Evolutionary conservation across 108 stramenopile genomes (phyloP), one percentile per base, ranked within the genome.

Genomic region (Mediolabrus comicus): DNA sequence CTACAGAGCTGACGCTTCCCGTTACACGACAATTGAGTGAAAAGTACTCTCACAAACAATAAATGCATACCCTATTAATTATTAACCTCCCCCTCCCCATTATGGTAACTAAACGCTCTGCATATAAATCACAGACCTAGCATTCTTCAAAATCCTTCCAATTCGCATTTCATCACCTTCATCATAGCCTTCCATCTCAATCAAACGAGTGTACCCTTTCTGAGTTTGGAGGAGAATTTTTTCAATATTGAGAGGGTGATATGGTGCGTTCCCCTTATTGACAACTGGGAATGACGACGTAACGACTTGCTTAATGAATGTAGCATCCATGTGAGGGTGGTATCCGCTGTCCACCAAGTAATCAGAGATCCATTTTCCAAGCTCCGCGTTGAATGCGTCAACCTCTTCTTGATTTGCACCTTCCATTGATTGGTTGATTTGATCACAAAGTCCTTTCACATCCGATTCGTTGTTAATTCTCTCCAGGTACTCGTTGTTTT

Each of bases 341-440:
- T 67, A 67, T 2, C 66, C 66, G 17, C 24, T 57, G 19, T 67
- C 66, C 4, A 38, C 34, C 26, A 67, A 3, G 28, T 67, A 67
- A 31, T 67, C 66, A 22, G 16, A 16, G 19, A 67, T 59, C 56
- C 66, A 67, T 67, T 67, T 56, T 12, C 66, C 66, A 67, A 67
- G 14, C 25, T 26, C 60, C 4, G 19, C 28, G 28, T 67, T 26
- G 6, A 29, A 8, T 51, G 46, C 11, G 6, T 64, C 51, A 22
- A 67, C 28, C 17, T 67, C 66, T 8, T 58, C 56, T 28, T 31
- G 25, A 22, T 67, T 56, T 17, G 14, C 4, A 12, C 7, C 55
- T 58, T 32, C 22, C 28, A 7, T 4, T 3, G 64, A 54, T 0
- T 12, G 29, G 14, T 65, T 65, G 52, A 53, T 17, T 53, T 55